Percentiles rank a stretch among this genome's conserved stretches.
Conservation (phyloP, 1,284 basidiomycete genomes). For the Schizophyllum amplum region DNA sequence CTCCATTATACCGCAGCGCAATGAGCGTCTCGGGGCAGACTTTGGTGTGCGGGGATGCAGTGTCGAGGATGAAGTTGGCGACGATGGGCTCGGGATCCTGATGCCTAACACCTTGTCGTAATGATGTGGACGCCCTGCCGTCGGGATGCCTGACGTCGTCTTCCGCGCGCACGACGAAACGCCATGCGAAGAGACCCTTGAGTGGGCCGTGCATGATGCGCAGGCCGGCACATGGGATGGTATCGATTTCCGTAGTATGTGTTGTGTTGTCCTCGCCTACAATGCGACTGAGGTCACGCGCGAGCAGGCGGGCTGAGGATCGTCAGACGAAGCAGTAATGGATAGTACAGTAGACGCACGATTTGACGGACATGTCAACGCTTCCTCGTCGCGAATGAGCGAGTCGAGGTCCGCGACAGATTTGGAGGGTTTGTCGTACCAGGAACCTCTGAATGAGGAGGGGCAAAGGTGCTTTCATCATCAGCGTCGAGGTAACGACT, state of each 20-base stretch:
- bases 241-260: constrained; percentile 25
- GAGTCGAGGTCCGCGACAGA: neutral
- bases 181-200: constrained; percentile 28
- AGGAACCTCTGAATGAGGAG: neutral
- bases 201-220: constrained; percentile 27
- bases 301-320: neutral
- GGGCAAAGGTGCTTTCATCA: neutral
- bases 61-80: constrained; percentile 31
- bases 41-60: constrained; percentile 22
- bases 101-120: too few relatives aligned
- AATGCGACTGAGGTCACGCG: constrained; percentile 15
- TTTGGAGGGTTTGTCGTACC: neutral
- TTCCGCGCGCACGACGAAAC: constrained; percentile 22
- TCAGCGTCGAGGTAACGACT: neutral
- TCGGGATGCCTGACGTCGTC: constrained; percentile 1
- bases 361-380: neutral
- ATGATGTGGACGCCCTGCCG: too few relatives aligned
- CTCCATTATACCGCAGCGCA: constrained; percentile 21
- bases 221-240: constrained; percentile 30
- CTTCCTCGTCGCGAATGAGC: neutral
- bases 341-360: neutral
- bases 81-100: constrained; percentile 14
- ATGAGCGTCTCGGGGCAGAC: constrained; percentile 24
- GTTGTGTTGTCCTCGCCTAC: constrained; percentile 24
- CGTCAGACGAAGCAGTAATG: neutral